Percentiles rank a stretch among this genome's conserved stretches.
phyloP scores from a whole-genome alignment of 139 green algal genomes.

The Asterochloris sp. region DNA sequence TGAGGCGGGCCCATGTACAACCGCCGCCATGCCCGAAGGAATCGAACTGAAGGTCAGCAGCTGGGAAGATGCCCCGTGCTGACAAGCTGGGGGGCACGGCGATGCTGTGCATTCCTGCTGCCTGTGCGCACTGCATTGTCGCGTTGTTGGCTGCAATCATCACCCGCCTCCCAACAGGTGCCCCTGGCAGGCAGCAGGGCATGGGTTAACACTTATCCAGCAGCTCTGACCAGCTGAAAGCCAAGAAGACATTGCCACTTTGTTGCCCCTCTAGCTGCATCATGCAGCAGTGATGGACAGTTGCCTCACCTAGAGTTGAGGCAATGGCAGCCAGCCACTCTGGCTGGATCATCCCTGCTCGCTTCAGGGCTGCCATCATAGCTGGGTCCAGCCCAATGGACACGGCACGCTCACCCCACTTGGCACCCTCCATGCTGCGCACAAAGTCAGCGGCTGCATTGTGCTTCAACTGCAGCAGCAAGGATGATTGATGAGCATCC shows the following conservation, averaged over 20 bases:
- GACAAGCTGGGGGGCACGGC: constrained; percentile 33
- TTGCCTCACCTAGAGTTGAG: background rate
- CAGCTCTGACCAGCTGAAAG: too few species aligned
- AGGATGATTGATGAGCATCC: background rate
- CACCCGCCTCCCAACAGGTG: too few species aligned
- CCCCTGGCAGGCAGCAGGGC: too few species aligned
- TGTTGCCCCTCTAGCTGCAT: too few species aligned
- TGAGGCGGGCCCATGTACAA: constrained; percentile 36
- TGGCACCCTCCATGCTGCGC: background rate
- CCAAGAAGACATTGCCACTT: too few species aligned
- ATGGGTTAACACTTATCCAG: too few species aligned
- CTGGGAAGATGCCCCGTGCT: constrained; percentile 28
- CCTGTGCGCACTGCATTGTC: constrained; percentile 28
- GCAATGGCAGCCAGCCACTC: background rate
- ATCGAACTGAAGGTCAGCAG: constrained; percentile 36
- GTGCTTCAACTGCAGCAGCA: constrained; percentile 6
- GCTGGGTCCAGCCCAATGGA: constrained; percentile 6
- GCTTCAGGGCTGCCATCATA: constrained; percentile 11
- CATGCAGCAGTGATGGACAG: background rate
- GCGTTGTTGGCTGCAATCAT: too few species aligned
- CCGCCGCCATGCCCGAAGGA: constrained; percentile 41
- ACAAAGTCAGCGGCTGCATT: constrained; percentile 8
- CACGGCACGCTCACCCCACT: constrained; percentile 8
- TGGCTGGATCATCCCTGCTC: background rate
- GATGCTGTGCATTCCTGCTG: constrained; percentile 33